These are phyloP conservation scores for Paecilomyces sp. DNA, from an alignment of 2,329 filamentous ascomycete genomes.

Conservation along the genomic window DNA sequence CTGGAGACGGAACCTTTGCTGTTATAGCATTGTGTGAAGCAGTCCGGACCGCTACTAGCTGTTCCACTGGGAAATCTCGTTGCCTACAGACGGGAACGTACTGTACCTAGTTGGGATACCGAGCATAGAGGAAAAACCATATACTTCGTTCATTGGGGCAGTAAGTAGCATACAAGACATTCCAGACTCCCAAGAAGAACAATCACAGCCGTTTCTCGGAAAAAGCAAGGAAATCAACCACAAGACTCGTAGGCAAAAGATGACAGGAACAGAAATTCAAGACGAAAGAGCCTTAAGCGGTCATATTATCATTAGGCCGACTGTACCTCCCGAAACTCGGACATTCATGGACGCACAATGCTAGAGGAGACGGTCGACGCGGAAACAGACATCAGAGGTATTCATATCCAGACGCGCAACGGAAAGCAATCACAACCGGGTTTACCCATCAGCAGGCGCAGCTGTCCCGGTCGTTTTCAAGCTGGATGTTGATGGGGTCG, in stretches of 20 bases:
- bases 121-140: not conserved
- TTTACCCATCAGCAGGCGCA: slow-evolving; percentile 69
- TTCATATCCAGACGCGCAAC: slow-evolving; percentile 12
- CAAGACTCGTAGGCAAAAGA: not conserved
- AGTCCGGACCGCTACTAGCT: not conserved
- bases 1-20: not conserved
- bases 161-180: not conserved
- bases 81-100: not conserved
- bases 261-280: not conserved
- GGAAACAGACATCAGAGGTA: slow-evolving; percentile 2
- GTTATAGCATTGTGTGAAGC: not conserved
- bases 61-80: not conserved
- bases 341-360: not conserved
- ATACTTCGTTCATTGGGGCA: not conserved
- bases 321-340: not conserved
- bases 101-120: not conserved
- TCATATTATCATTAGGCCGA: not conserved
- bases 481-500: slow-evolving; percentile 96
- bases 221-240: not conserved
- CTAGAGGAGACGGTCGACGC: not conserved
- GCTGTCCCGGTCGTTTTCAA: slow-evolving; percentile 86
- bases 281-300: not conserved
- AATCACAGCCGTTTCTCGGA: not conserved
- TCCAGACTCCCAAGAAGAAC: slow-evolving; percentile 1
- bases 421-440: slow-evolving; percentile 8